Percentiles rank a stretch among this genome's conserved stretches.
These are phyloP conservation scores for Akebia trifoliata DNA, from an alignment of 164 flowering plant genomes.

Conservation along the genomic window DNA sequence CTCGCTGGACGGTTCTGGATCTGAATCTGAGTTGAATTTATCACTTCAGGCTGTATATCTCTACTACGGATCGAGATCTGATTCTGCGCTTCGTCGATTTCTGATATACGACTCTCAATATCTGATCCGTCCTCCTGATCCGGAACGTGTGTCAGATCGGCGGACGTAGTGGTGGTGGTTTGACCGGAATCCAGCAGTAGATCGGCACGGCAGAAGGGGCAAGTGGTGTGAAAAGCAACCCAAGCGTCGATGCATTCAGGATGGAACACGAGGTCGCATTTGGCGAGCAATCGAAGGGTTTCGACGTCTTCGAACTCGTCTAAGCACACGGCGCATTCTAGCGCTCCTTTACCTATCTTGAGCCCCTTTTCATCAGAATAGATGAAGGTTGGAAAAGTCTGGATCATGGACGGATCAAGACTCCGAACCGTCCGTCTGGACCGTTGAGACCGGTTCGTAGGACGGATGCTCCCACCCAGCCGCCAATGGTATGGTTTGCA, in stretches of 20 bases:
- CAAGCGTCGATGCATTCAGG: slow-evolving; percentile 50
- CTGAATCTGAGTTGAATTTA: not conserved
- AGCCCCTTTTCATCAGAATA: slow-evolving; percentile 50
- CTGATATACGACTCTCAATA: not conserved
- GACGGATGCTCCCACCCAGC: slow-evolving; percentile 1
- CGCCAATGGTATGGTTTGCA: not conserved
- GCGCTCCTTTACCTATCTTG: slow-evolving; percentile 34
- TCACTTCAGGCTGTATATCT: not conserved
- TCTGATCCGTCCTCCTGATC: slow-evolving; percentile 17
- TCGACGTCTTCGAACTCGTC: slow-evolving; percentile 53
- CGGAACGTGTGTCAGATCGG: not conserved
- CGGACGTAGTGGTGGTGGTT: not conserved
- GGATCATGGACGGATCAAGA: slow-evolving; percentile 34
- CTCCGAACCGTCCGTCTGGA: slow-evolving; percentile 26
- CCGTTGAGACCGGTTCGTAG: not conserved
- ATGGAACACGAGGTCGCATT: slow-evolving; percentile 54
- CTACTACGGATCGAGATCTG: not conserved
- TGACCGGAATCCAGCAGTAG: slow-evolving; percentile 20
- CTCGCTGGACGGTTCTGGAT: slow-evolving; percentile 39
- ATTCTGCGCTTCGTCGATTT: not conserved
- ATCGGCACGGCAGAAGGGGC: slow-evolving; percentile 57
- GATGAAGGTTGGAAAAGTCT: slow-evolving; percentile 40
- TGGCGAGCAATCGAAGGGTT: slow-evolving; percentile 47
- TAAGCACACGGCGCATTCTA: slow-evolving; percentile 61
- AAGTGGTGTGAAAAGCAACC: slow-evolving; percentile 45